Base-by-base conservation (phyloP, 2,329 filamentous ascomycete genomes). In the Phaeomoniella chlamydospora region DNA sequence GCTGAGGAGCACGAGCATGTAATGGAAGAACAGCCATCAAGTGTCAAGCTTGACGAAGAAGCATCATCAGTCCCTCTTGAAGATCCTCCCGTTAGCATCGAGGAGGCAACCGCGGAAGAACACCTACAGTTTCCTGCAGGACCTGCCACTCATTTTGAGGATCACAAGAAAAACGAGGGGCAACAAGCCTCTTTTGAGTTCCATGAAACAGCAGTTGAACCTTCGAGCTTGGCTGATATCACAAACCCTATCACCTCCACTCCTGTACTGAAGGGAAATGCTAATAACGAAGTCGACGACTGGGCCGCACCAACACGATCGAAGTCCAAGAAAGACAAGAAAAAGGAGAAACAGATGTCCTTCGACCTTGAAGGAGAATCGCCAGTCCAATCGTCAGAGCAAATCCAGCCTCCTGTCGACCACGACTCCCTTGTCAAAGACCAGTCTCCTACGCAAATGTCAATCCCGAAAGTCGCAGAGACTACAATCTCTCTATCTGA, bases 291-390 rank as follows among this genome's bases (percentile, higher is more conserved):
- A 13, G 30, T n/a, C 19, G 29, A 34, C n/a, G 35, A 34, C 29
- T 37, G 29, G 29, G 35, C 18, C 29, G 14, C 33, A 11, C 11
- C 35, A 11, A n/a, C 10, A 2, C 19, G 29, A 12, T 32, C 30
- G 14, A 42, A 40, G 15, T 38, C 36, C 5, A 45, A 39, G 17
- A 42, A 43, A 35, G 37, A 41, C 12, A 42, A 47, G 35, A 47
- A 46, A 15, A 45, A 42, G 26, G 44, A 46, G 30, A 41, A 45
- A 15, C 34, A 35, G 15, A 32, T 30, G 14, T 34, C 37, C 13
- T 29, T 38, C 22, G 22, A 26, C 22, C n/a, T n/a, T 26, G 22
- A 26, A n/a, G 22, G n/a, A n/a, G 9, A 26, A n/a, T n/a, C 22
- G 6, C n/a, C 22, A 26, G n/a, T 26, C n/a, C 6, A 9, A 9